Base-by-base conservation (phyloP, 176 grass and related monocot genomes). In the Oryza officinalis region DNA sequence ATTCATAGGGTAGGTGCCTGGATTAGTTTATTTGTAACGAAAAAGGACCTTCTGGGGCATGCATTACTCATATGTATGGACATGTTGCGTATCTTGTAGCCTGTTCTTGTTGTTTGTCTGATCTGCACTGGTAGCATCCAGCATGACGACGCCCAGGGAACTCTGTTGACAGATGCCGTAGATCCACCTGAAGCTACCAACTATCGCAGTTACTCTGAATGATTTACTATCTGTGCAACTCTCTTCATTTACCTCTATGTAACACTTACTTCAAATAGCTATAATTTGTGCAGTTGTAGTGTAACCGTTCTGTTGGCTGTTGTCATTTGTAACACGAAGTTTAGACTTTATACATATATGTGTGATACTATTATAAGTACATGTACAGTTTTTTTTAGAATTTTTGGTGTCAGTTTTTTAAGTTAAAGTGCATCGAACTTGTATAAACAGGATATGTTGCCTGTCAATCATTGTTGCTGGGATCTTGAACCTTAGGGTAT, bases 61-160 rank as follows among this genome's bases (percentile, higher is more conserved):
- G 37, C 40, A 43, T 13, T 20, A 43, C 20, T 23, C 37, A 10
- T 30, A 20, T 14, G 18, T 61, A 15, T n/a, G 27, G 27, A 43
- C 32, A 26, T 61, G 50, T 15, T 8, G 40, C 26, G 57, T 65
- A 47, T 83, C 59, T 74, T 32, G 72, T n/a, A 40, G 31, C 72
- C 46, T 40, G 23, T 23, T 6, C 12, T 52, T 66, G 71, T 52
- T 66, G 71, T 35, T 66, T 50, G 81, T 83, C 60, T 31, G 54
- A 20, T 75, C 52, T 65, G 71, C 81, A 66, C 41, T n/a, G 17
- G 20, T 65, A 40, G 63, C 52, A 57, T 18, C 64, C 43, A 26
- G 43, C 64, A 14, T 71, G 32, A 45, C 67, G 33, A 81, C 32
- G 66, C 13, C n/a, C 20, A 44, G 3, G 30, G 32, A 67, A 27